A percentile compares a stretch with the other conserved stretches of the same genome.
Conservation (phyloP, 192 early-diverging fungal species). For the Physocladia obscura region DNA sequence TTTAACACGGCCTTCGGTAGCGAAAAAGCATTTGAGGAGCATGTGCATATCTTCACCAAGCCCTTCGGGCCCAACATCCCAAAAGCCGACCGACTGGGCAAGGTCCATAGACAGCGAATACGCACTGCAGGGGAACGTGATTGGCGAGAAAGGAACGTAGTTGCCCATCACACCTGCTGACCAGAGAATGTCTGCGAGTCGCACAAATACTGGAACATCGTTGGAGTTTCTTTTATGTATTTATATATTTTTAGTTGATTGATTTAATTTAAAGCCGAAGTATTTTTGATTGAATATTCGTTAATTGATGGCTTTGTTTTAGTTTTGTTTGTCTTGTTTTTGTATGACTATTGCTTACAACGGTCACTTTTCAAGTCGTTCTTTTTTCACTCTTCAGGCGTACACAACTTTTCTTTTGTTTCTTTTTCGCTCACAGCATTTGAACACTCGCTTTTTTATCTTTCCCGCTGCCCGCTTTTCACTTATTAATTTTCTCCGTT, state of each 20-base stretch:
- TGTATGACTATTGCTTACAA: too few species aligned
- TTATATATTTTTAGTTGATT: neutral
- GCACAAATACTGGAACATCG: conserved; percentile 65
- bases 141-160: conserved; percentile 51
- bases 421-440: too few species aligned
- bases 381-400: too few species aligned
- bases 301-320: too few species aligned
- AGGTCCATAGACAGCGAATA: conserved; percentile 67
- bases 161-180: conserved; percentile 64
- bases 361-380: too few species aligned
- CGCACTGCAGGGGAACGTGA: conserved; percentile 65
- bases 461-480: too few species aligned
- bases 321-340: too few species aligned
- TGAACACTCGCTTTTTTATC: too few species aligned
- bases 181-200: conserved; percentile 67
- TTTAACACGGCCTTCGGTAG: conserved; percentile 55
- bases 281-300: too few species aligned
- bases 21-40: conserved; percentile 68
- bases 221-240: conserved; percentile 48
- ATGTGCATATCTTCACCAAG: conserved; percentile 74
- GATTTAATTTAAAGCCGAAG: neutral
- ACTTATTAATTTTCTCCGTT: too few species aligned
- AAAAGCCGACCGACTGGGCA: conserved; percentile 61
- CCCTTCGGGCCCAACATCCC: conserved; percentile 62
- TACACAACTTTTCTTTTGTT: too few species aligned